A percentile compares a stretch with the other conserved stretches of the same genome.
These are phyloP conservation scores for Chlorella ohadii DNA, from an alignment of 139 green algal species.

Conservation along the genomic window DNA sequence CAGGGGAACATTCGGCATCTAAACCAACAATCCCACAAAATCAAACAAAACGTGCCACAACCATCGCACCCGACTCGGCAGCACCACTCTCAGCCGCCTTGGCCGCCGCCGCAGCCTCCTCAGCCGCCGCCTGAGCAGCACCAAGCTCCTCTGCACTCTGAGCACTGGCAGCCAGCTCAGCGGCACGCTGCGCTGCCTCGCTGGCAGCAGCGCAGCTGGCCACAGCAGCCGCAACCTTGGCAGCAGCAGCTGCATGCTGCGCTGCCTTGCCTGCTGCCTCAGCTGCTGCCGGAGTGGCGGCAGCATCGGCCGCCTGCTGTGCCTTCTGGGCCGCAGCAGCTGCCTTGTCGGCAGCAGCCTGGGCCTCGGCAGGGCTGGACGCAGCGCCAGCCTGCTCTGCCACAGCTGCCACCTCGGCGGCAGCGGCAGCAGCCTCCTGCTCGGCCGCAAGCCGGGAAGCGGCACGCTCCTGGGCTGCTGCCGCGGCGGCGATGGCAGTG, in stretches of 20 bases:
- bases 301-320: conserved; percentile 1
- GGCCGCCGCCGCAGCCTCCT: background rate
- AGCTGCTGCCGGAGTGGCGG: background rate
- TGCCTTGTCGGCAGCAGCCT: background rate
- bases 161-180: background rate
- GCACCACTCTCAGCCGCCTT: background rate
- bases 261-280: background rate
- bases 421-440: background rate
- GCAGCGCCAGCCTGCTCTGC: background rate
- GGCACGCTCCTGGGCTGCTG: background rate
- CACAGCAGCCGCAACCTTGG: conserved; percentile 9
- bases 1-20: no score
- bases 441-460: background rate
- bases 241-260: background rate
- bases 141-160: background rate
- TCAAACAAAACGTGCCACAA: no score
- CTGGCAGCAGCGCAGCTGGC: background rate
- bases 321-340: background rate
- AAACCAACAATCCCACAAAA: no score
- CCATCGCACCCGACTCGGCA: background rate
- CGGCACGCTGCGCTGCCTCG: background rate
- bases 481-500: background rate
- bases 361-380: background rate
- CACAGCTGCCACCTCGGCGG: background rate
- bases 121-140: background rate